Evolutionary conservation across 352 stramenopile species (phyloP).

Genomic region (Phytophthora constricta): DNA sequence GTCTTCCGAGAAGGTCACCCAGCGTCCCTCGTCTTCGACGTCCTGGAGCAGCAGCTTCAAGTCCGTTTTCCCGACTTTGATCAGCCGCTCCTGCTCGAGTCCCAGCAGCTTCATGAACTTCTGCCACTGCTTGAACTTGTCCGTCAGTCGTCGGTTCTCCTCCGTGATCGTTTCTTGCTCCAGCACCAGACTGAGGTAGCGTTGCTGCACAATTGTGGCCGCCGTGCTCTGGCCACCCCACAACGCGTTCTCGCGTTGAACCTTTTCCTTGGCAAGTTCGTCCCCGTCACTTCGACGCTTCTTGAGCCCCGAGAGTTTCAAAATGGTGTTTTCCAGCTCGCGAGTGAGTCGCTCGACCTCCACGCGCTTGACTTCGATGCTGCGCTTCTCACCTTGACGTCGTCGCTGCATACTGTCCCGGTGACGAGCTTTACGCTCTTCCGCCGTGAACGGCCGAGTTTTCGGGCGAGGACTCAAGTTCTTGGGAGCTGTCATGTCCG

Average conservation of each 20-base stretch:
- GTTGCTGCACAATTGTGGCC: too few relatives aligned
- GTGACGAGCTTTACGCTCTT: conserved; percentile 38
- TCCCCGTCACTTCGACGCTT: not conserved
- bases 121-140: conserved; percentile 30
- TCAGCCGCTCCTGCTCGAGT: conserved; percentile 25
- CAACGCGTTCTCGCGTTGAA: conserved; percentile 5
- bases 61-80: not conserved
- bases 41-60: conserved; percentile 19
- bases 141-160: conserved; percentile 30
- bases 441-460: conserved; percentile 20
- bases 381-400: conserved; percentile 41
- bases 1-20: conserved; percentile 31
- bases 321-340: conserved; percentile 32
- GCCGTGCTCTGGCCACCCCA: conserved; percentile 14
- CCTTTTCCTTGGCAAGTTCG: conserved; percentile 9
- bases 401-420: conserved; percentile 52
- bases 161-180: conserved; percentile 33
- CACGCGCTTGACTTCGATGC: conserved; percentile 44
- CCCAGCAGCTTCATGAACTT: conserved; percentile 30
- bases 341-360: conserved; percentile 38
- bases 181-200: conserved; percentile 40
- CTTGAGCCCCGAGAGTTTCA: conserved; percentile 13
- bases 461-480: not conserved
- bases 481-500: not conserved
- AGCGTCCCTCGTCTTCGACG: conserved; percentile 16